Conservation (phyloP, 352 stramenopile genomes). For the Phytopythium cucurbitacearum region DNA sequence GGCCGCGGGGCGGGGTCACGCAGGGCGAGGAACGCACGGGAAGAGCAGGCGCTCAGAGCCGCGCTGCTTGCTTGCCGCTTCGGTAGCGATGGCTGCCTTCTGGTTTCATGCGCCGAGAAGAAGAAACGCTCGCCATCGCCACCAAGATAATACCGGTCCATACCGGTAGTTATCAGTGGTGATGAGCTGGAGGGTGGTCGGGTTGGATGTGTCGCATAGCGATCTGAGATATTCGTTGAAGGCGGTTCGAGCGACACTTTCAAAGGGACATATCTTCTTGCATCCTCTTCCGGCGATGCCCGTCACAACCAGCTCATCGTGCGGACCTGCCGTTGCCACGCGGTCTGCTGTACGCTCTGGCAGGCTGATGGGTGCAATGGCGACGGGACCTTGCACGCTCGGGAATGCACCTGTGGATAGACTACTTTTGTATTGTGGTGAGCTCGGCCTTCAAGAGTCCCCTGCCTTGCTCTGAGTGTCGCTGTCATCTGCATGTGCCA, state of each 20-base stretch:
- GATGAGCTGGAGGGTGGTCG: not conserved
- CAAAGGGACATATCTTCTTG: not conserved
- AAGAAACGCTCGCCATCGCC: constrained; percentile 5
- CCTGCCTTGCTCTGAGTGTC: no score
- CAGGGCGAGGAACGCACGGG: not conserved
- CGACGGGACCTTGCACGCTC: no score
- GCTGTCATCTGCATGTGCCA: no score
- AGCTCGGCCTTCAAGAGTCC: no score
- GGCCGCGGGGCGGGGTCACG: not conserved
- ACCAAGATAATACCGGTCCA: constrained; percentile 2
- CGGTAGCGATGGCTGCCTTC: not conserved
- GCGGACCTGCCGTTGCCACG: not conserved
- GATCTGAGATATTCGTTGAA: no score
- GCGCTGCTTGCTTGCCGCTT: not conserved
- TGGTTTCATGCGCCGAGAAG: not conserved
- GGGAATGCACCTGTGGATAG: no score
- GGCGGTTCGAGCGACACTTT: not conserved
- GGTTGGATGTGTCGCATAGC: not conserved
- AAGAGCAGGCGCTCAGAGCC: not conserved
- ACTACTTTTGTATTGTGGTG: no score
- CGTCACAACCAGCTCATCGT: not conserved
- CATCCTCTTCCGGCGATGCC: no score
- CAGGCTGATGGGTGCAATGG: no score
- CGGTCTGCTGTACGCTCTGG: no score
- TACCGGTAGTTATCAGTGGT: constrained; percentile 6